phyloP scores from a whole-genome alignment of 2,329 filamentous ascomycete species.

The Alternaria angustiovoidea region DNA sequence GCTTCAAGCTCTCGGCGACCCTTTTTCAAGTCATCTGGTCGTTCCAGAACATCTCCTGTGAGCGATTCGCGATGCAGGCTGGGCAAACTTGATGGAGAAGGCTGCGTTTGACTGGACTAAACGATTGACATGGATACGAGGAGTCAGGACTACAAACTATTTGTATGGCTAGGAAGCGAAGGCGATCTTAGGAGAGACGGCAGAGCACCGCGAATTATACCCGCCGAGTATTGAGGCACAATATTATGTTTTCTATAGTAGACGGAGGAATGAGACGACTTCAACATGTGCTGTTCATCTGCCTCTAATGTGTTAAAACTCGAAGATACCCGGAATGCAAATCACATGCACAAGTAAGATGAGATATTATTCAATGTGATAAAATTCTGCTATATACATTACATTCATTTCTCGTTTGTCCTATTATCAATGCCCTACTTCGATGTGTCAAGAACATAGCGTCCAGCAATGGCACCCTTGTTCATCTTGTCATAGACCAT shows the following conservation, averaged over 20 bases:
- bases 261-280: background rate
- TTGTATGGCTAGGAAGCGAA: background rate
- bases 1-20: background rate
- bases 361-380: background rate
- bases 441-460: conserved; percentile 78
- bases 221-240: background rate
- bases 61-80: background rate
- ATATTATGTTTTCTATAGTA: background rate
- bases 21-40: background rate
- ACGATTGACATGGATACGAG: background rate
- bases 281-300: background rate
- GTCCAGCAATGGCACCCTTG: conserved; percentile 75
- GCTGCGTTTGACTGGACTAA: background rate
- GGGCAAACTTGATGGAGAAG: background rate
- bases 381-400: conserved; percentile 19
- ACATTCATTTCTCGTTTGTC: background rate
- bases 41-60: background rate
- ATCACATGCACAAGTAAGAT: background rate
- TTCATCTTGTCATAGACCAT: conserved; percentile 78
- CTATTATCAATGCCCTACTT: conserved; percentile 30
- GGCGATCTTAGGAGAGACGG: background rate
- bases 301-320: background rate
- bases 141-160: background rate
- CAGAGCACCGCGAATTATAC: background rate
- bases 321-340: background rate